Evolutionary conservation across 1,139 yeast genomes (phyloP).

Genomic region (Sugiyamaella xylanicola): DNA sequence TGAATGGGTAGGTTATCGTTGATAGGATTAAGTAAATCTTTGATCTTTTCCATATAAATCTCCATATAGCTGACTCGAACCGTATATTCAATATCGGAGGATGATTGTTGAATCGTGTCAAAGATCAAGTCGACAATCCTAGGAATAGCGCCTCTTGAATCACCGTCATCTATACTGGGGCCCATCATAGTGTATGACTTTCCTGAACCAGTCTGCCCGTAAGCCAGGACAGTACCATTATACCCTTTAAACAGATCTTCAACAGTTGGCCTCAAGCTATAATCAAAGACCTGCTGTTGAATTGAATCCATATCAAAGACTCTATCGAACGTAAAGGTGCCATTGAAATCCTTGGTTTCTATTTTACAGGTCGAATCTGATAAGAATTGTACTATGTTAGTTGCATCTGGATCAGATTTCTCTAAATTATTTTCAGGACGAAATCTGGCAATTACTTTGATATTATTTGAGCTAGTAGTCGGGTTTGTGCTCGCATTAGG

Average conservation of each 20-base stretch:
- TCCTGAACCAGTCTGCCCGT: slow-evolving; percentile 90
- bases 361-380: slow-evolving; percentile 30
- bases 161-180: slow-evolving; percentile 45
- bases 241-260: slow-evolving; percentile 76
- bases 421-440: slow-evolving; percentile 49
- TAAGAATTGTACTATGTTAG: slow-evolving; percentile 22
- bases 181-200: slow-evolving; percentile 90
- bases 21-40: slow-evolving; percentile 56
- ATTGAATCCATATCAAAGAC: slow-evolving; percentile 56
- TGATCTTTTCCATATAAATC: slow-evolving; percentile 75
- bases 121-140: slow-evolving; percentile 71
- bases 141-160: slow-evolving; percentile 65
- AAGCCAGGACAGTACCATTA: slow-evolving; percentile 82
- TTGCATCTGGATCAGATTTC: slow-evolving; percentile 18
- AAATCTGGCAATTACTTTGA: slow-evolving; percentile 68
- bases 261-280: slow-evolving; percentile 59
- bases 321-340: slow-evolving; percentile 64
- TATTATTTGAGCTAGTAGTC: slow-evolving; percentile 40
- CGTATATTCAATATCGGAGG: slow-evolving; percentile 62
- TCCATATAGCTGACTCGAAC: slow-evolving; percentile 79
- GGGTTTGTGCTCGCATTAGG: background rate
- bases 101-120: slow-evolving; percentile 53
- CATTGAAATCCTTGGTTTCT: slow-evolving; percentile 30
- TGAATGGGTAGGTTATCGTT: slow-evolving; percentile 55
- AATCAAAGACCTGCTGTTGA: slow-evolving; percentile 66